Base-by-base conservation (phyloP, 192 early-diverging fungal genomes). In the Rhizophagus clarus region DNA sequence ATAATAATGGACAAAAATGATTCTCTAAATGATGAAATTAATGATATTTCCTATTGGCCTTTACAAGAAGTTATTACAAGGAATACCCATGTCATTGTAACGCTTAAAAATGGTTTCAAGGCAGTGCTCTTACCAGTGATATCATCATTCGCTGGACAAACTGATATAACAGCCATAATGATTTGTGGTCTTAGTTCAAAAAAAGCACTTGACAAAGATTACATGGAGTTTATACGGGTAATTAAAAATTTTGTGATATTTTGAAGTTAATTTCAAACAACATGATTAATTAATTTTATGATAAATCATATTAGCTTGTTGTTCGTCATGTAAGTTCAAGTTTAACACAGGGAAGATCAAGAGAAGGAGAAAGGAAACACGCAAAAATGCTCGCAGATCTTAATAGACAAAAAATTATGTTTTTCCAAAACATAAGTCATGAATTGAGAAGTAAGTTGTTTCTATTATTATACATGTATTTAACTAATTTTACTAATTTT, bases 341-440 rank as follows among this genome's bases (percentile, higher is more conserved):
- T 51, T 64, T 83, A 4, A 81, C 82, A 72, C 80, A 83, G 47
- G 85, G 82, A 9, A 76, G 77, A 24, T 82, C 81, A 20, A 78
- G 82, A 9, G 85, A 86, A 75, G 82, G 83, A 17, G 85, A 86
- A 34, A 72, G 85, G 17, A 82, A 83, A 61, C 83, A 83, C 20
- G 77, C 75, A 0, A 76, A 86, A 61, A 81, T 79, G 0, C 61
- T 86, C 40, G 80, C 79, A 28, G 85, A 85, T 67, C 67, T 85
- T 20, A 85, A 85, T 63, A 79, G 82, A 20, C 80, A 82, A 64
- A 85, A 85, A 77, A 86, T 86, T 20, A 81, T 76, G 5, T 86
- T 86, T 62, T 86, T 86, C 76, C 85, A 86, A 62, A 86, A 86
- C 64, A 74, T 86, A 8, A 86, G 83, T 22, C 87, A 88, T 28